Evolutionary conservation across 768 basidiomycete species (phyloP).

Genomic region (Russula brevipes): DNA sequence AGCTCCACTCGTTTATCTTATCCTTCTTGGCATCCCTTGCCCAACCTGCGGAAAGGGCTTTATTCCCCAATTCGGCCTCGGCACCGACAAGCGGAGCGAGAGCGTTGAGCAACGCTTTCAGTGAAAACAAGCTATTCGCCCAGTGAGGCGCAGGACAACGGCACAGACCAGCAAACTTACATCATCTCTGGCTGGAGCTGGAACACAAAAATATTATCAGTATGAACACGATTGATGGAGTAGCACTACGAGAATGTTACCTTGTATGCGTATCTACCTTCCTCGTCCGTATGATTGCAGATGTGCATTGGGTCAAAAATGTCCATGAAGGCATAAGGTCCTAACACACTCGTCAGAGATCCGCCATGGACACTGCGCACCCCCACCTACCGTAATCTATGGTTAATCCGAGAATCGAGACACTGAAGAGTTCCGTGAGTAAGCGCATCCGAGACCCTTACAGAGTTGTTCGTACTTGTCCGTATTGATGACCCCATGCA

Average conservation of each 20-base stretch:
- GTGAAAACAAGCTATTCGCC: slow-evolving; percentile 58
- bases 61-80: slow-evolving; percentile 52
- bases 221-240: slow-evolving; percentile 1
- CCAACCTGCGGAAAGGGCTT: slow-evolving; percentile 59
- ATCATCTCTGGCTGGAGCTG: slow-evolving; percentile 77
- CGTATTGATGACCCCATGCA: slow-evolving; percentile 97
- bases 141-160: slow-evolving; percentile 7
- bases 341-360: slow-evolving; percentile 34
- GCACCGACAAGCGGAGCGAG: slow-evolving; percentile 84
- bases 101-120: slow-evolving; percentile 69
- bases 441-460: slow-evolving; percentile 11
- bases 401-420: slow-evolving; percentile 69
- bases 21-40: slow-evolving; percentile 48
- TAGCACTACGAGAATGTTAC: slow-evolving; percentile 30
- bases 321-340: slow-evolving; percentile 95
- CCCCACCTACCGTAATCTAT: slow-evolving; percentile 60
- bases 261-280: slow-evolving; percentile 71
- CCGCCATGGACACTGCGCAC: background rate
- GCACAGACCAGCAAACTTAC: slow-evolving; percentile 36
- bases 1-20: slow-evolving; percentile 56
- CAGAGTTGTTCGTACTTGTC: slow-evolving; percentile 63
- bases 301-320: slow-evolving; percentile 80
- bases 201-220: background rate
- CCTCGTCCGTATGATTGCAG: slow-evolving; percentile 84
- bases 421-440: slow-evolving; percentile 36